Evolutionary conservation across 208 protist genomes (phyloP), one percentile per base, ranked within the genome.

Genomic region (Endotrypanum monterogeii): DNA sequence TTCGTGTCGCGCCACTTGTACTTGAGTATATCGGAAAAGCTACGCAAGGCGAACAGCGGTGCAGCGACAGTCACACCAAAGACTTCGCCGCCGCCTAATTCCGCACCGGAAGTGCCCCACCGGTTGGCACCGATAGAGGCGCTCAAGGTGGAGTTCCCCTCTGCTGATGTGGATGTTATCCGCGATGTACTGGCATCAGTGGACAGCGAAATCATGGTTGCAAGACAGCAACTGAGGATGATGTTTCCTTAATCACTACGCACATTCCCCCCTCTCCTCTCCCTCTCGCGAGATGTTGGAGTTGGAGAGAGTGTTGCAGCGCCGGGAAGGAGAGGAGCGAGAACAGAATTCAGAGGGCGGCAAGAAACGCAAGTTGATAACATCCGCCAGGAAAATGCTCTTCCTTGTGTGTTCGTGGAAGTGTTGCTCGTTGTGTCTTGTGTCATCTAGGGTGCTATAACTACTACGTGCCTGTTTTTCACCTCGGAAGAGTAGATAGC

Each of bases 1-100:
- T 97, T 97, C 73, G 79, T 90, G 35, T 83, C 84, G 1, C 84
- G 87, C 23, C 92, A 93, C 76, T 73, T 92, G 23, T 91, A 92
- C 61, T 73, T 74, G 23, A 86, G 80, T 3, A 79, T 89, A 56
- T 79, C 77, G 55, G 76, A 87, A 44, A 76, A 72, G 74, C 35
- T 90, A 35, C 57, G 68, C 25, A 66, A 72, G 57, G 32, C 65
- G 2, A 65, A 71, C 48, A 6, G 37, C 20, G 37, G 65, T 63
- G 18, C 51, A 16, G 48, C 68, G 67, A 44, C 37, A 18, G 50
- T 51, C 18, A 52, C 66, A 70, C 52, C 61, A 32, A 48, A 57
- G 23, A 54, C 74, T 1, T 41, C 55, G 4, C 25, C 41, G 0
- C 67, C 55, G 1, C 56, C 66, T 0, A 39, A 56, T n/a, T 62